Conservation (phyloP, 129 eudicot species). For the Centella asiatica region DNA sequence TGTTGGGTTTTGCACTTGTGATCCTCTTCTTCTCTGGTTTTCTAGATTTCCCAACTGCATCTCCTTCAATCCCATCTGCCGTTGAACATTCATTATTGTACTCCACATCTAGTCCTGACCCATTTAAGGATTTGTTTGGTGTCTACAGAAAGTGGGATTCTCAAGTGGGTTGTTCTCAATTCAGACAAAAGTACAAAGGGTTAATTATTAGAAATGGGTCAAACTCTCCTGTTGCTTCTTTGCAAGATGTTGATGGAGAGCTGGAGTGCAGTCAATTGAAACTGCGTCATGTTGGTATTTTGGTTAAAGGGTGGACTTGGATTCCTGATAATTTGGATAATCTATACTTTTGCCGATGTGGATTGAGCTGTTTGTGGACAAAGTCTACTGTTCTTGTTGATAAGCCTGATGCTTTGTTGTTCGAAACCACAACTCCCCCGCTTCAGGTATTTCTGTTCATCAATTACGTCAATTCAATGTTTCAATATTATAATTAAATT, state of each 20-base stretch:
- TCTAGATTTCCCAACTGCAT: conserved; percentile 50
- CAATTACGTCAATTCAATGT: not conserved
- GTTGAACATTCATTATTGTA: conserved; percentile 1
- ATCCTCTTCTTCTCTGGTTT: conserved; percentile 52
- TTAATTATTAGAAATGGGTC: conserved; percentile 34
- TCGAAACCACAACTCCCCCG: conserved; percentile 91
- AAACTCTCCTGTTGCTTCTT: conserved; percentile 22
- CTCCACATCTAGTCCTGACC: conserved; percentile 35
- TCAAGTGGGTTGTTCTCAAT: conserved; percentile 70
- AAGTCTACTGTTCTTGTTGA: conserved; percentile 86
- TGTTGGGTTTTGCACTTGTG: conserved; percentile 44
- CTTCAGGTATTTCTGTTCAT: conserved; percentile 30
- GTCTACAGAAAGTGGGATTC: conserved; percentile 77
- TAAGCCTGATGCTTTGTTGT: conserved; percentile 91
- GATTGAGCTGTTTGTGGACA: conserved; percentile 96
- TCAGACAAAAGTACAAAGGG: conserved; percentile 36
- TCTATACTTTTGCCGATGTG: conserved; percentile 81
- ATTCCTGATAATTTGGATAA: conserved; percentile 98
- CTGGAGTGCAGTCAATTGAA: conserved; percentile 50
- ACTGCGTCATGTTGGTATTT: conserved; percentile 74
- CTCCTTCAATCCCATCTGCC: conserved; percentile 29
- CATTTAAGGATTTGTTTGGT: conserved; percentile 51
- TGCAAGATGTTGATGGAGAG: conserved; percentile 50
- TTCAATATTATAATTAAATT: too few relatives aligned
- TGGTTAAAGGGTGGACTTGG: conserved; percentile 99